Evolutionary conservation across 2,329 filamentous ascomycete species (phyloP).

Genomic region (Akanthomyces dipterigenus): DNA sequence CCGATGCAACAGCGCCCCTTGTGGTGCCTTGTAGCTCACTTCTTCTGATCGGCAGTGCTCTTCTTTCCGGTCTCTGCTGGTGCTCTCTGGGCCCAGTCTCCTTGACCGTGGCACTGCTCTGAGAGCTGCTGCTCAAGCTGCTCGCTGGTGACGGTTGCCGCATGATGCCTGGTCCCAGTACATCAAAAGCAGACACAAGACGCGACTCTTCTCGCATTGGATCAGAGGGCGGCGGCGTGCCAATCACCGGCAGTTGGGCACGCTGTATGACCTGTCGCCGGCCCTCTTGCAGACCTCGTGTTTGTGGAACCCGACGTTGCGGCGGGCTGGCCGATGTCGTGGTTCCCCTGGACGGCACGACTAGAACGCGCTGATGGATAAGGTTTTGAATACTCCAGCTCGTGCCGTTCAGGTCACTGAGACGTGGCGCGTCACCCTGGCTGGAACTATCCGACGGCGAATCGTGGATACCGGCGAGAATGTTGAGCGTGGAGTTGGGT

Average conservation of each 20-base stretch:
- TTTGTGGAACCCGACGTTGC: conserved; percentile 6
- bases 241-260: conserved; percentile 8
- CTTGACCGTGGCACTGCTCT: background rate
- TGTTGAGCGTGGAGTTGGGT: conserved; percentile 15
- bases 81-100: background rate
- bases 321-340: background rate
- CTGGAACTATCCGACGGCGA: background rate
- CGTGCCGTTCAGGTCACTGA: conserved; percentile 2
- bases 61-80: background rate
- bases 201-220: conserved; percentile 11
- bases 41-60: background rate
- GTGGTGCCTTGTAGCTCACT: background rate
- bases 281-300: background rate
- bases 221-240: conserved; percentile 22
- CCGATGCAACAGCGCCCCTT: background rate
- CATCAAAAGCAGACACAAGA: conserved; percentile 3
- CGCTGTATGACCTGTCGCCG: background rate
- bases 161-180: background rate
- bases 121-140: background rate
- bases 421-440: background rate
- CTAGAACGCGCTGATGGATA: background rate
- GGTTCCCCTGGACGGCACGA: background rate
- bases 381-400: background rate
- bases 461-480: background rate
- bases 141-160: background rate